Base-by-base conservation (phyloP, 257 asterid species). In the Anisodus tanguticus region DNA sequence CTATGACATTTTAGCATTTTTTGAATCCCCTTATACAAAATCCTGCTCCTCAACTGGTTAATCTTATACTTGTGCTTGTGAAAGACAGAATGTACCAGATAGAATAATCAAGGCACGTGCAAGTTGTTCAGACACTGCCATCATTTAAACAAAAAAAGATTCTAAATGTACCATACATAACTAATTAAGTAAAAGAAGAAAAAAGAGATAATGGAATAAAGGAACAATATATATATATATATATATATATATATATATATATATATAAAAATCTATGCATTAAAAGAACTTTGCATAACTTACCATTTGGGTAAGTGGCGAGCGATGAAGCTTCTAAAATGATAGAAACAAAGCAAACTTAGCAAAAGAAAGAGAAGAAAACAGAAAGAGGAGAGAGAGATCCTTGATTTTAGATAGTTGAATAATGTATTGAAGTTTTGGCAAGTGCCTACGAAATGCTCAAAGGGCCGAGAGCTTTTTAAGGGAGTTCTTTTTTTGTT, bases 301-400 rank as follows among this genome's bases (percentile, higher is more conserved):
- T 72, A 72, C 80, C 80, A 72, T 72, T 72, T 72, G 51, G 80
- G 51, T 6, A 15, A 41, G 15, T 72, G 57, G 80, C 80, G 51
- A 72, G 55, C 51, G 8, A 51, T 72, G 58, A 72, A 10, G 58
- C 51, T 51, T 22, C 17, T 72, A 60, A 60, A 60, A 8, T 19
- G 3, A 72, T 8, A 51, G 13, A 72, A 26, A 72, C 9, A 16
- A 72, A 71, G 58, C 19, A 72, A 10, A 7, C 35, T 72, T 9
- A 43, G 58, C 35, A 41, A 41, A 51, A 43, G 31, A 43, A 51
- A 41, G 58, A 72, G 39, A 72, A 51, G 80, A 10, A n/a, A 60
- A 58, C 22, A 15, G 9, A 58, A 58, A 57, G 63, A 41, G 63
- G 8, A 58, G 54, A 69, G 26, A 41, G 13, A 70, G 80, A 43